Evolutionary conservation across 176 grass and related monocot species (phyloP).

Genomic region (Avena sativa): DNA sequence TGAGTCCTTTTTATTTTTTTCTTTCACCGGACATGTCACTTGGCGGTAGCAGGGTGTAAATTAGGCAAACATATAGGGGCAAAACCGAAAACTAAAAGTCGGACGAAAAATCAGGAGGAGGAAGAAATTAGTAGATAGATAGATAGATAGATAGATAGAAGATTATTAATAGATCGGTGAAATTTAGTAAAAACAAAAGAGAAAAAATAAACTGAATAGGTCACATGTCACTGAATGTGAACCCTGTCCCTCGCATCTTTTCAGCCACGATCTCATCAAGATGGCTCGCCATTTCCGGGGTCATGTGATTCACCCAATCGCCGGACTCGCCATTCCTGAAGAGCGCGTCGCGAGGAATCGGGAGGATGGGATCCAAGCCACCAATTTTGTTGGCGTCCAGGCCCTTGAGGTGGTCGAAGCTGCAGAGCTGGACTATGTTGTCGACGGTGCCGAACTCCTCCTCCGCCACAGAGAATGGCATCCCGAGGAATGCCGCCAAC

Average conservation of each 20-base stretch:
- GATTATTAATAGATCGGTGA: too few species aligned
- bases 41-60: too few species aligned
- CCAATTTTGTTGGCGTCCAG: conserved; percentile 29
- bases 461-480: conserved; percentile 30
- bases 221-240: not conserved
- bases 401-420: conserved; percentile 11
- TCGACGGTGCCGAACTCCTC: not conserved
- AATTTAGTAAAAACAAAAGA: too few species aligned
- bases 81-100: too few species aligned
- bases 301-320: conserved; percentile 49
- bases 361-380: not conserved
- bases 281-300: conserved; percentile 32
- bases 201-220: not conserved
- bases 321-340: conserved; percentile 33
- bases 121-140: too few species aligned
- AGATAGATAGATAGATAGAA: too few species aligned
- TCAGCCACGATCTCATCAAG: conserved; percentile 18
- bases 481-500: conserved; percentile 35
- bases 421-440: conserved; percentile 37
- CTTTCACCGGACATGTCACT: too few species aligned
- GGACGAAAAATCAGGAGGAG: too few species aligned
- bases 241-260: not conserved
- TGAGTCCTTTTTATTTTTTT: too few species aligned
- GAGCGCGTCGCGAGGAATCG: not conserved
- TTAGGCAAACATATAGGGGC: too few species aligned